Base-by-base conservation (phyloP, 176 grass and related monocot genomes). In the Miscanthus lutarioriparius region DNA sequence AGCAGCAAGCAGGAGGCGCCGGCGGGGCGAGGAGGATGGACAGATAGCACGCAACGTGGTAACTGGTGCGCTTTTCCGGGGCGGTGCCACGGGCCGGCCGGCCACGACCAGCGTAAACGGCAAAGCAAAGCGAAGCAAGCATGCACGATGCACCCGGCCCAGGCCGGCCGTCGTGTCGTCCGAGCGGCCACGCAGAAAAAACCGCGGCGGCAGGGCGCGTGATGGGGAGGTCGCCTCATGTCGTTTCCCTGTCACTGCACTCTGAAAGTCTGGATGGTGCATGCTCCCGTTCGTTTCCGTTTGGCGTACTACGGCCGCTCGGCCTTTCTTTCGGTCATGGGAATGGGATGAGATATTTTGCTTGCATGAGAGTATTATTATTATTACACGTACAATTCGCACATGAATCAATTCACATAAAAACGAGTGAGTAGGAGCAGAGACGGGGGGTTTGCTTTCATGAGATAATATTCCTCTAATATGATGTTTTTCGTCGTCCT, bases 81-180 rank as follows among this genome's bases (percentile, higher is more conserved):
- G 38, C 23, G 17, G 16, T 32, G 23, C 16, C 54, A 51, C 48
- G 45, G 17, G 11, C n/a, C 56, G 61, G 27, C 40, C 81, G 75
- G 47, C 37, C 75, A 17, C 83, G 88, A 86, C 88, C 78, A 58
- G 76, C 66, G 72, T 54, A 74, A 74, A 74, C 84, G 88, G 88
- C 88, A 37, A 90, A 90, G 82, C 67, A 7, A 88, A 78, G 79
- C n/a, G 22, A 23, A 23, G 56, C 22, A 58, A 53, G 51, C 79
- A 12, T 70, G 4, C 40, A 32, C 14, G 73, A 12, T 70, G 4
- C 40, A 32, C 14, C 11, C 14, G 44, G 33, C 6, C 35, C 1
- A 25, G 26, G 43, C 23, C 25, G 27, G 17, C 44, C 63, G 4
- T 28, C 16, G 62, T 37, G 23, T 16, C 78, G 32, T 37, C 77